These are phyloP conservation scores for Atkinsonella texensis DNA, from an alignment of 2,329 filamentous ascomycete genomes.

Conservation along the genomic window DNA sequence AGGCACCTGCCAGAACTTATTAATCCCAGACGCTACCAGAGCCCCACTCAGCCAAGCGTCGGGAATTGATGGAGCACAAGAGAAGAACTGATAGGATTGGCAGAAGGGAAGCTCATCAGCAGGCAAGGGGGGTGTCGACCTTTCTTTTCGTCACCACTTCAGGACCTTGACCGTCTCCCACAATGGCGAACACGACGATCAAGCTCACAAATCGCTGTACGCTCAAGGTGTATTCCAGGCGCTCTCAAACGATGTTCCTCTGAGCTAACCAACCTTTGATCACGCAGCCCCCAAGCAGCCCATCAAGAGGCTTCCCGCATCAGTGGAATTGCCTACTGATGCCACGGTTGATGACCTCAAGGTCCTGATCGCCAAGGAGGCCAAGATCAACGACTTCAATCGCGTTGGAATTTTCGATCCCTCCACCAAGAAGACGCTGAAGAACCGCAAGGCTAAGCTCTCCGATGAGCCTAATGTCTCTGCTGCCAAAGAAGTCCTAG, in stretches of 20 bases:
- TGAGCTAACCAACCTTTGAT: conserved; percentile 4
- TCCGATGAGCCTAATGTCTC: conserved; percentile 35
- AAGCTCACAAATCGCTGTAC: conserved; percentile 13
- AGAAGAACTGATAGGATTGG: neutral
- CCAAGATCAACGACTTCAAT: conserved; percentile 43
- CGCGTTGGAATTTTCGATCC: conserved; percentile 52
- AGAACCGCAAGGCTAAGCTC: conserved; percentile 46
- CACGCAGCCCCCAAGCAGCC: conserved; percentile 33
- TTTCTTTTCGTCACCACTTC: neutral
- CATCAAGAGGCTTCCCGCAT: conserved; percentile 40
- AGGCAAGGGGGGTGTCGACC: neutral
- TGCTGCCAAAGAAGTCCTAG: conserved; percentile 50
- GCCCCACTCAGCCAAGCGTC: neutral
- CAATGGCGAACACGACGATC: conserved; percentile 9
- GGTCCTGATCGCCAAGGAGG: conserved; percentile 37
- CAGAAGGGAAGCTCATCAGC: neutral
- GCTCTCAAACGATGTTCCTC: neutral
- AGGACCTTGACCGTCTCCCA: neutral
- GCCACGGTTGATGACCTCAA: conserved; percentile 51
- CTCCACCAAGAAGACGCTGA: conserved; percentile 47
- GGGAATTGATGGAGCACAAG: neutral
- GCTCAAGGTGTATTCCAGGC: neutral
- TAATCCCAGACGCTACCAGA: neutral
- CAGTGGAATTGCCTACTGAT: conserved; percentile 34
- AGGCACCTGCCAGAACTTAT: too few relatives aligned